Evolutionary conservation across 2,329 filamentous ascomycete genomes (phyloP).

Genomic region (Xylariales sp.): DNA sequence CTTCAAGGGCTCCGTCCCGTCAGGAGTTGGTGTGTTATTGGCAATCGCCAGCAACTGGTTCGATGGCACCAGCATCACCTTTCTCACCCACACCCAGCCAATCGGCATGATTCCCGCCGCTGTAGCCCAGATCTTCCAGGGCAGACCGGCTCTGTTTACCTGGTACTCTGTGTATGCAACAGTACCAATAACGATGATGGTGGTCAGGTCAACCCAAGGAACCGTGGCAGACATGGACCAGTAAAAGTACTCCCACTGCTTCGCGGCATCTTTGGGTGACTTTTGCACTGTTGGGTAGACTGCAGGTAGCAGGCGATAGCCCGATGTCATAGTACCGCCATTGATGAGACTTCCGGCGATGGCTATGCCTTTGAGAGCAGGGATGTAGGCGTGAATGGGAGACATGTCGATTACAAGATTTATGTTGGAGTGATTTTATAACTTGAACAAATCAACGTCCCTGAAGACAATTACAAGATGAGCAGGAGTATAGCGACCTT

Average conservation of each 20-base stretch:
- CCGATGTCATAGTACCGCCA: constrained; percentile 7
- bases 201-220: constrained; percentile 3
- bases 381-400: background rate
- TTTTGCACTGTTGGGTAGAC: constrained; percentile 5
- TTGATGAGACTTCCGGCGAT: constrained; percentile 9
- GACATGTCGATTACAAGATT: background rate
- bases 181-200: constrained; percentile 3
- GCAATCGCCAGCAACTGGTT: constrained; percentile 3
- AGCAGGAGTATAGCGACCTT: background rate
- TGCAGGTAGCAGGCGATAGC: constrained; percentile 7
- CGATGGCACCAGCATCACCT: constrained; percentile 4
- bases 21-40: background rate
- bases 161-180: constrained; percentile 5
- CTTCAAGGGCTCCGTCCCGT: background rate
- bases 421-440: background rate
- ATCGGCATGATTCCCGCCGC: constrained; percentile 7
- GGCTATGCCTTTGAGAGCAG: constrained; percentile 7
- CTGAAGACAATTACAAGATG: background rate
- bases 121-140: constrained; percentile 8
- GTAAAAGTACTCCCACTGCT: constrained; percentile 8
- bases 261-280: constrained; percentile 2
- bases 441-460: background rate
- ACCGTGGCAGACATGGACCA: constrained; percentile 8
- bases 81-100: constrained; percentile 7
- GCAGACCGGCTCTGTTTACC: background rate